Conservation (phyloP, 306 rosid species). For the Glycine latifolia region DNA sequence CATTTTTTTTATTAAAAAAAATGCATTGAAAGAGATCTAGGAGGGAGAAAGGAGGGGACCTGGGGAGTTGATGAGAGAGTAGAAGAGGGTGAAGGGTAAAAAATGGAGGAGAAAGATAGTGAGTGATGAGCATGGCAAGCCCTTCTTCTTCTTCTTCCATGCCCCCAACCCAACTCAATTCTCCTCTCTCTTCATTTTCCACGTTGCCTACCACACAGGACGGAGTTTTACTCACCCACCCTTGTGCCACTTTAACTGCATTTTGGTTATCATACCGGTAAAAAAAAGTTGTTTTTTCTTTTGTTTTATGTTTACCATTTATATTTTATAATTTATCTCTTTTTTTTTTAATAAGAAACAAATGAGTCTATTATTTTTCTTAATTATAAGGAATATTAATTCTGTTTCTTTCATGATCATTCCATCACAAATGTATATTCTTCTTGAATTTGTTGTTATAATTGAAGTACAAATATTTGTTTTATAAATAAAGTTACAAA, state of each 20-base stretch:
- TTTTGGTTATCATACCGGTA: background rate
- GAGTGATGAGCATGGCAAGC: constrained; percentile 74
- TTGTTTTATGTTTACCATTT: no score
- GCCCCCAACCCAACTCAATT: no score
- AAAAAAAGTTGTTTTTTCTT: no score
- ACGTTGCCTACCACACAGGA: constrained; percentile 42
- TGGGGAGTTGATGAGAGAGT: constrained; percentile 51
- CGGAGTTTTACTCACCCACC: constrained; percentile 41
- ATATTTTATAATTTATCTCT: no score
- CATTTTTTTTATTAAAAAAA: background rate
- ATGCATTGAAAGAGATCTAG: constrained; percentile 23
- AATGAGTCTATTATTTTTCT: no score
- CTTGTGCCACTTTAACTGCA: constrained; percentile 41
- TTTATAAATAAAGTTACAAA: no score
- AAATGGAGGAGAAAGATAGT: background rate
- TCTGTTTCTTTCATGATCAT: no score
- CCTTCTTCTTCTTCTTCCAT: constrained; percentile 48
- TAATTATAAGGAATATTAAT: no score
- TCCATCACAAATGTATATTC: no score
- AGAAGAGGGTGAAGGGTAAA: constrained; percentile 1
- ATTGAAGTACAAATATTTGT: no score
- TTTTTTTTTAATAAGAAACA: no score
- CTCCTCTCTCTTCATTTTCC: constrained; percentile 27
- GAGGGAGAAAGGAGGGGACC: constrained; percentile 52
- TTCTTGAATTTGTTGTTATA: no score